Evolutionary conservation across 371 early-diverging fungal genomes (phyloP), one percentile per base, ranked within the genome.

Genomic region (Mortierella sp.): DNA sequence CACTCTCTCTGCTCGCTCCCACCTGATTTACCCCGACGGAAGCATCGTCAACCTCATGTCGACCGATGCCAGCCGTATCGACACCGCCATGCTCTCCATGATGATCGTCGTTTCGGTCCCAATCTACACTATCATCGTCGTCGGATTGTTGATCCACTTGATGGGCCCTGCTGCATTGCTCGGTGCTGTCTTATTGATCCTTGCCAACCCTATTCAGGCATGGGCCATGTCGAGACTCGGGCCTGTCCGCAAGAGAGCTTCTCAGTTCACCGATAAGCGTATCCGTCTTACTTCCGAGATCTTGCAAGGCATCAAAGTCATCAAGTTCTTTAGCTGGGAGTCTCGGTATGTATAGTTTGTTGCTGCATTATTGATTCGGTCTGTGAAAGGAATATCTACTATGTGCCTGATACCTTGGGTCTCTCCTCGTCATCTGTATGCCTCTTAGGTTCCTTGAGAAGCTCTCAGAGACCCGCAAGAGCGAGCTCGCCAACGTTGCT

Each of bases 11-110:
- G 76, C 86, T 10, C 71, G 78, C 5, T 76, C 86, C 1, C 86
- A 85, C 44, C 78, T 85, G 44, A 68, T 77, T 19, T 92, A 90
- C 81, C 89, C 90, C 34, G 89, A 90, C 28, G 96, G 97, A 16
- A 90, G 91, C 19, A 88, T 97, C 72, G 92, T 93, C 73, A 97
- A 94, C 84, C 80, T 97, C 48, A 92, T 96, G 77, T 93, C 96
- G 0, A 93, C 96, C 1, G 97, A 97, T 76, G 79, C 92, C 24
- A 88, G 90, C 63, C 89, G 95, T 71, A 87, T 96, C 58, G 89
- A 89, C 55, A 80, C 88, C 28, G 80, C 90, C 19, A 70, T 88
- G 54, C 76, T 89, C n/a, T 91, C 92, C 50, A 34, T 93, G 45
- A 80, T 93, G 80, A 73, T 89, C 10, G 74, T 90, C 3, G 88